Evolutionary conservation across 2,329 filamentous ascomycete genomes (phyloP).

Genomic region (Phoma sp.): DNA sequence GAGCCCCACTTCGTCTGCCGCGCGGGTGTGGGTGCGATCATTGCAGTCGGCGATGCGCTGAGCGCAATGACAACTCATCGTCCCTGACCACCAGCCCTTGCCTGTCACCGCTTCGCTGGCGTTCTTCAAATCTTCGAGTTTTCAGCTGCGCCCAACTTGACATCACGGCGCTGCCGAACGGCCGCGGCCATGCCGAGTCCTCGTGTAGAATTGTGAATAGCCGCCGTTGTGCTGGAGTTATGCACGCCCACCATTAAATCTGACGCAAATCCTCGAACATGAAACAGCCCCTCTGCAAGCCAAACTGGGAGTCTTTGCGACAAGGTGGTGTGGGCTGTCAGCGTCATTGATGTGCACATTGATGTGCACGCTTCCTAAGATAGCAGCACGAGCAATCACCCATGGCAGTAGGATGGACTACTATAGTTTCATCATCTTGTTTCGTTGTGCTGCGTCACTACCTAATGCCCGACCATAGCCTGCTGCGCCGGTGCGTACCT

Average conservation of each 20-base stretch:
- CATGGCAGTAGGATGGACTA: neutral
- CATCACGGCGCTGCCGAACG: neutral
- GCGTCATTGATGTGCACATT: too few species aligned
- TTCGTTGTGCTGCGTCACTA: neutral
- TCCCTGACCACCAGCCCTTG: slow-evolving; percentile 13
- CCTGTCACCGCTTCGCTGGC: slow-evolving; percentile 16
- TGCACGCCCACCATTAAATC: too few species aligned
- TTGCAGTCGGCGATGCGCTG: slow-evolving; percentile 3
- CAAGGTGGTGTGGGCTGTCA: too few species aligned
- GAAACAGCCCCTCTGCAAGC: too few species aligned
- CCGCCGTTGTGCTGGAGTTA: too few species aligned
- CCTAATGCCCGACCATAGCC: slow-evolving; percentile 26
- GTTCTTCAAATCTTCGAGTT: slow-evolving; percentile 15
- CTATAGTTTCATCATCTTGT: too few species aligned
- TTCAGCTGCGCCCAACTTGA: slow-evolving; percentile 15
- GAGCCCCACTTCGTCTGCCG: slow-evolving; percentile 12
- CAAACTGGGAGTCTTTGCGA: too few species aligned
- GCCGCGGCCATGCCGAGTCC: neutral
- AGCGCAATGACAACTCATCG: slow-evolving; percentile 14
- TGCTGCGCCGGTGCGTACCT: slow-evolving; percentile 43
- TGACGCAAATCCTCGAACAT: too few species aligned
- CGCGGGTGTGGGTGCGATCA: slow-evolving; percentile 14
- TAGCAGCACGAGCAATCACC: neutral
- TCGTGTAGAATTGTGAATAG: too few species aligned
- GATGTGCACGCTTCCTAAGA: neutral